Evolutionary conservation across 768 basidiomycete genomes (phyloP), one percentile per base, ranked within the genome.

Genomic region (Mycena belliarum): DNA sequence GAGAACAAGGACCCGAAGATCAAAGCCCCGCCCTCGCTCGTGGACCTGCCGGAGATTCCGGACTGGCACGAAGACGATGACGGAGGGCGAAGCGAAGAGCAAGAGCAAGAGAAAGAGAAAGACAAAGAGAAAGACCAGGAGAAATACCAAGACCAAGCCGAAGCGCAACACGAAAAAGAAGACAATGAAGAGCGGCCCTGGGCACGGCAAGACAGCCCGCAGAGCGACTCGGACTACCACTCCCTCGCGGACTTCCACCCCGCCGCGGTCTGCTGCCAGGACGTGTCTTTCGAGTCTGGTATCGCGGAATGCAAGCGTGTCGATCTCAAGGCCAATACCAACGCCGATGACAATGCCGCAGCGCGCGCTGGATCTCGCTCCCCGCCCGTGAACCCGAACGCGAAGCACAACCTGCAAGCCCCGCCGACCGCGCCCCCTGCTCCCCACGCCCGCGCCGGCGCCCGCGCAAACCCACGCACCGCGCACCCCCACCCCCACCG

Each of bases 181-280:
- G 16, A 21, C 3, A 42, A 49, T 29, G n/a, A n/a, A n/a, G n/a
- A n/a, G n/a, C n/a, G n/a, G n/a, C n/a, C n/a, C n/a, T n/a, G n/a
- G n/a, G n/a, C n/a, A n/a, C n/a, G n/a, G n/a, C n/a, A n/a, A n/a
- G 47, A 63, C 25, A 63, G 57, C 11, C 58, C 62, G 25, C 62
- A 49, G 51, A 63, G 62, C 32, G n/a, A n/a, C n/a, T n/a, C n/a
- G n/a, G 62, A 63, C 35, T 63, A 63, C 44, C 54, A 56, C 38
- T 60, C 62, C 16, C 26, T 56, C 25, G 50, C 16, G 4, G 58
- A 63, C 20, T 56, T 45, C 24, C 49, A 56, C 41, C 48, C 53
- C 8, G 37, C 42, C 1, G 42, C 62, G 15, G 20, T 54, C 6
- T 49, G 51, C 33, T 49, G 38, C 46, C 38, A 59, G 28, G 48